Base-by-base conservation (phyloP, 805 yeast species). In the Saturnispora diversa region DNA sequence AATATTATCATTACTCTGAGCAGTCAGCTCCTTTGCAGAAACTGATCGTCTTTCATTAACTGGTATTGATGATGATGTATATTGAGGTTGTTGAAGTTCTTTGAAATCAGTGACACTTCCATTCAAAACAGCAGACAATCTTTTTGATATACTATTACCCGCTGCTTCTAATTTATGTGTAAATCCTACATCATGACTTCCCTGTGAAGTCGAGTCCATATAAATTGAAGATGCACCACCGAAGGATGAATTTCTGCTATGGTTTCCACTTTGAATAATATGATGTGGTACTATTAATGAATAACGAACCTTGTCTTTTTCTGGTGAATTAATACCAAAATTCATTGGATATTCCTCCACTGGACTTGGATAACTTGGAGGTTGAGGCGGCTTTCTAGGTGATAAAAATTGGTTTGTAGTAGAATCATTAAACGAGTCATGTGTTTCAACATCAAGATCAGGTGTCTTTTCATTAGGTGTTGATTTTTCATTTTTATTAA, bases 341-440 rank as follows among this genome's bases (percentile, higher is more conserved):
- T 47, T 53, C 42, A 44, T 34, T 21, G 50, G 50, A 37, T 46
- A 47, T 19, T 46, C 51, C 2, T 50, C 37, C 23, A 54, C 46
- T 2, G 60, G 62, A 30, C 55, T 51, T 23, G 54, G 51, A 37
- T 50, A 52, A 35, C 36, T 42, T 3, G 87, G 87, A 1, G 86
- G 86, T 39, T 70, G 70, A 1, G 88, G 88, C 0, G 86, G 84
- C 50, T 66, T 77, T 59, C 86, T 68, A n/a, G 86, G 85, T 0
- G 86, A 79, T 15, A 68, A 59, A 53, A 79, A 80, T 26, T 43
- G 50, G 19, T 36, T 41, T 10, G 33, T 15, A 3, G 22, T 24
- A 11, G 13, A 21, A 19, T 31, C 12, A 13, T 23, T 33, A n/a
- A 23, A 25, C 13, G 13, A n/a, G 13, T 38, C 25, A 11, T 17